Evolutionary conservation across 306 rosid species (phyloP).

Genomic region (Citrullus colocynthis): DNA sequence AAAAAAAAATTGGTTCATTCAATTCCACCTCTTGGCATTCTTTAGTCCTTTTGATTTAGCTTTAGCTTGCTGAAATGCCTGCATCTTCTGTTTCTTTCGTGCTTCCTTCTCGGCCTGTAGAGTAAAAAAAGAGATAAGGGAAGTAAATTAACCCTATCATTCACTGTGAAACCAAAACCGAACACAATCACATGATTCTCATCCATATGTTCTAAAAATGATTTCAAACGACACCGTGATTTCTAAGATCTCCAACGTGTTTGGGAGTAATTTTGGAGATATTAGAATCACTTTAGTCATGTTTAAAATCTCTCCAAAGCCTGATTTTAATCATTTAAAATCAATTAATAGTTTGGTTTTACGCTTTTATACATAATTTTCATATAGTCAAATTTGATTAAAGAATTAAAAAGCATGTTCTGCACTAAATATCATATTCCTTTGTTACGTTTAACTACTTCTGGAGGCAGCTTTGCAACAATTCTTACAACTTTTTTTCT

Average conservation of each 20-base stretch:
- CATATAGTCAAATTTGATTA: no score
- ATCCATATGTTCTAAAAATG: not conserved
- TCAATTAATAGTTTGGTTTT: no score
- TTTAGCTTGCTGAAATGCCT: constrained; percentile 88
- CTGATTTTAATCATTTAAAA: no score
- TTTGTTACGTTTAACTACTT: not conserved
- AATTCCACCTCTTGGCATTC: constrained; percentile 89
- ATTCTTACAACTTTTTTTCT: not conserved
- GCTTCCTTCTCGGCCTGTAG: constrained; percentile 90
- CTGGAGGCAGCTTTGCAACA: not conserved
- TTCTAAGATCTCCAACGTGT: not conserved
- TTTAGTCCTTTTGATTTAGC: constrained; percentile 70
- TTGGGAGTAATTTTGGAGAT: no score
- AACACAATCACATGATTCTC: not conserved
- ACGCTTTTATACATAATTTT: no score
- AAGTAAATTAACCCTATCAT: not conserved
- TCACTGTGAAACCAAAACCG: not conserved
- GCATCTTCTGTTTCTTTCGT: constrained; percentile 72
- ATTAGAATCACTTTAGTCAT: no score
- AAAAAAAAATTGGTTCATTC: constrained; percentile 4
- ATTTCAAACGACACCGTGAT: not conserved
- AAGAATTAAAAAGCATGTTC: no score
- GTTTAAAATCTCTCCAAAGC: no score
- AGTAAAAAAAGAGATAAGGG: not conserved
- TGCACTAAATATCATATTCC: not conserved